Base-by-base conservation (phyloP, 1,139 yeast genomes). In the Kodamaea ohmeri region DNA sequence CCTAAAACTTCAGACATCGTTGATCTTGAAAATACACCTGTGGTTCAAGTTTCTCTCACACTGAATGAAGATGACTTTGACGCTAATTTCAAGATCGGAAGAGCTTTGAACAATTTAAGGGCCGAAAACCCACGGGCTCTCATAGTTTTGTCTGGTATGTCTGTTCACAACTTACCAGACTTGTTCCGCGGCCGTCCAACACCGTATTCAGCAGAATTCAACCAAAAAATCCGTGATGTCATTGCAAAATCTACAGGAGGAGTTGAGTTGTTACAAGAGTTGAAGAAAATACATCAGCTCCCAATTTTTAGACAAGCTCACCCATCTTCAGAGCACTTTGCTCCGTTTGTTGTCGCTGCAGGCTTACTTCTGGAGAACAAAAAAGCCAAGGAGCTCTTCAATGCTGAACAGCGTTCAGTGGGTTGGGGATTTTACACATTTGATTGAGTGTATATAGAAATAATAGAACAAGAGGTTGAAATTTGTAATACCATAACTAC, bases 111-210 rank as follows among this genome's bases (percentile, higher is more conserved):
- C 21, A 60, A 65, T 32, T 74, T 80, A 47, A 68, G 89, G 46
- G 51, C 63, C 67, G 74, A 50, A 65, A 27, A 40, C 34, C 39
- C 38, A 7, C 32, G 32, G n/a, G 85, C 60, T 29, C 64, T 55
- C 57, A 50, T 85, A 4, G 54, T 85, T 4, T 73, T 80, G 41
- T 82, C 90, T 0, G 95, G 95, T 2, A 82, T 83, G 85, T 67
- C 86, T 5, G 94, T 84, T 12, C 95, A 85, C 58, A 85, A 85
- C 50, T 66, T 85, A 35, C 51, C 76, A 28, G 90, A 84, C 44
- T 32, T 78, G 39, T 7, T 39, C 42, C 18, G 53, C 2, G 59
- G 55, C 51, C 30, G 52, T 61, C 2, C 49, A 71, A 53, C 75
- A 81, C 0, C 6, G 28, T 82, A 82, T 48, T 73, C 65, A 4